Percentiles rank a stretch among this genome's conserved stretches.
Conservation (phyloP, 1,284 basidiomycete species). For the Albatrellus sp. region DNA sequence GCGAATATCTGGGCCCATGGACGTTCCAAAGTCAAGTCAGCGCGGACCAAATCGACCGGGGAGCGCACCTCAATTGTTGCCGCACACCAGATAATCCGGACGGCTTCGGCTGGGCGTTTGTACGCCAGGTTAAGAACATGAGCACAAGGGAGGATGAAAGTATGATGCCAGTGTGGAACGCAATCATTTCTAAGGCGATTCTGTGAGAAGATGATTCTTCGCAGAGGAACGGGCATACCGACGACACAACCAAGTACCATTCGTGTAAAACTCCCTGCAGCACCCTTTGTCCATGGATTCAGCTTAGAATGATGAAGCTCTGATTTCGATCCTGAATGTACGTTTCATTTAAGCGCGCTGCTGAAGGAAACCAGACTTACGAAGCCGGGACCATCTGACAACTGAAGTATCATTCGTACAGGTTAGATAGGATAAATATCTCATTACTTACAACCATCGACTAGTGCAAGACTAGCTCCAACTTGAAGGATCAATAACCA, state of each 20-base stretch:
- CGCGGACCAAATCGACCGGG: neutral
- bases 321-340: neutral
- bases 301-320: too few species aligned
- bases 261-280: conserved; percentile 36
- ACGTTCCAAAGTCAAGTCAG: neutral
- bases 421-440: neutral
- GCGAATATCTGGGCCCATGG: conserved; percentile 38
- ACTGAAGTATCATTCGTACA: conserved; percentile 26
- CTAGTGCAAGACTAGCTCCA: conserved; percentile 39
- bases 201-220: neutral
- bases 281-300: conserved; percentile 20
- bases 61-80: conserved; percentile 41
- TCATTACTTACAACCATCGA: conserved; percentile 50
- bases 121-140: conserved; percentile 15
- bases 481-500: conserved; percentile 46
- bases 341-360: neutral
- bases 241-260: conserved; percentile 51
- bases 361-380: conserved; percentile 22
- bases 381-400: conserved; percentile 63
- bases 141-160: conserved; percentile 42
- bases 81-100: conserved; percentile 35
- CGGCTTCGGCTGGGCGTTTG: conserved; percentile 8
- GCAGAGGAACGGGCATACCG: conserved; percentile 25
- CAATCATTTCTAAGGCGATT: conserved; percentile 42
- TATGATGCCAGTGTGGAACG: conserved; percentile 59